Base-by-base conservation (phyloP, 2,329 filamentous ascomycete species). In the Parastagonospora avenae region DNA sequence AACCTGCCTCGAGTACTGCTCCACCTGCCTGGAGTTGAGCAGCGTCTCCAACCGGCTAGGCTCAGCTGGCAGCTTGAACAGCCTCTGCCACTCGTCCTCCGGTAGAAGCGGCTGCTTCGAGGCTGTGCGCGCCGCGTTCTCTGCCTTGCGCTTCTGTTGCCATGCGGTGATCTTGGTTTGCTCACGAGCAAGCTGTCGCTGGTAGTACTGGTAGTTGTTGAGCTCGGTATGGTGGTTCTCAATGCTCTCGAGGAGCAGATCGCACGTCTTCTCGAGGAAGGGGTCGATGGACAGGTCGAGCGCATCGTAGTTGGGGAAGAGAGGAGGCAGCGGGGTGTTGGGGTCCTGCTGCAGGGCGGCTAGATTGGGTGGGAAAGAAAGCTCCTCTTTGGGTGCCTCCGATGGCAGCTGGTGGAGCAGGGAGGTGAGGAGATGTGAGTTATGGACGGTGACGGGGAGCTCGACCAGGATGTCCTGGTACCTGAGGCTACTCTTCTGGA, bases 201-300 rank as follows among this genome's bases (percentile, higher is more conserved):
- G 92, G 82, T 97, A 97, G 84, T 89, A 91, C 77, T 97, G 92
- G 81, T 95, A 94, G 84, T 99, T 99, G 86, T 97, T 97, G 74
- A 96, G 89, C 78, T 99, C 94, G 54, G 92, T 96, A 80, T 97
- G 94, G 82, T 99, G 94, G 48, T 89, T 89, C 82, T 99, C 94
- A 74, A 99, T 96, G 81, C 89, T 92, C 72, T 99, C 94, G 57
- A 97, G 86, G 50, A 99, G 85, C 63, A 97, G 85, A 73, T 99
- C 93, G 79, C 92, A 96, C 45, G 93, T 96, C 85, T 97, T 96
- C 83, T 97, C 93, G 41, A 99, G 86, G 83, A 95, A 96, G 29
- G 94, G 94, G 74, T 99, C 94, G 76, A 97, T 95, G 60, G 89
- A 91, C 57, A 99, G 86, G 66, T 96, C 91, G 51, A 99, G 86